Base-by-base conservation (phyloP, 2,329 filamentous ascomycete genomes). In the Epichloe coenophiala region DNA sequence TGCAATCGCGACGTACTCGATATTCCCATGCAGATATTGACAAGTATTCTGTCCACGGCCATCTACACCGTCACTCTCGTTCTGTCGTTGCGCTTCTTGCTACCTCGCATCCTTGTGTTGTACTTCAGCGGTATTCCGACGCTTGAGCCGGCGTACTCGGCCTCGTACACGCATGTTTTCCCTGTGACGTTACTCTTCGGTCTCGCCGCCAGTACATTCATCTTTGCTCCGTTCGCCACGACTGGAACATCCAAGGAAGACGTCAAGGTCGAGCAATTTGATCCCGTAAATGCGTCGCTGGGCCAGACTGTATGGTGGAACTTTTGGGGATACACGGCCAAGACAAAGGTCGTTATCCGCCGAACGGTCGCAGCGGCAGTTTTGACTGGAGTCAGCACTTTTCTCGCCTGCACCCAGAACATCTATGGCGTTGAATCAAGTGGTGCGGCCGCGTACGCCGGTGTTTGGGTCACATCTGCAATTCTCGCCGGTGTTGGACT, bases 61-160 rank as follows among this genome's bases (percentile, higher is more conserved):
- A 81, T 95, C 55, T 94, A 93, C 70, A 79, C 78, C 50, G 74
- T 89, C n/a, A 72, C 80, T 1, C 68, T 95, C 33, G 86, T 84
- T 60, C 67, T 78, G 48, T 81, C 83, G 49, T 82, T 86, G 64
- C 75, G 76, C 52, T 82, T 81, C 15, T 83, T 82, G 68, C 75
- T 95, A 15, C 87, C 88, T 6, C 67, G 71, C 23, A 80, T 80
- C 60, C 73, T 96, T n/a, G 77, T 89, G 48, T 70, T 80, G 33
- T 78, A 91, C 70, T 95, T 95, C 61, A 69, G 76, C n/a, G 76
- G 74, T 51, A 75, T 96, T 48, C 76, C 77, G 6, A 84, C 81
- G 33, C 72, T 96, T 46, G 76, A 79, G 54, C 73, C 77, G 12
- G 85, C 82, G 3, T 81, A 91, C 63, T 70, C 76, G 21, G 77